Evolutionary conservation across 2,329 filamentous ascomycete species (phyloP).

Genomic region (Fusarium dlaminii): DNA sequence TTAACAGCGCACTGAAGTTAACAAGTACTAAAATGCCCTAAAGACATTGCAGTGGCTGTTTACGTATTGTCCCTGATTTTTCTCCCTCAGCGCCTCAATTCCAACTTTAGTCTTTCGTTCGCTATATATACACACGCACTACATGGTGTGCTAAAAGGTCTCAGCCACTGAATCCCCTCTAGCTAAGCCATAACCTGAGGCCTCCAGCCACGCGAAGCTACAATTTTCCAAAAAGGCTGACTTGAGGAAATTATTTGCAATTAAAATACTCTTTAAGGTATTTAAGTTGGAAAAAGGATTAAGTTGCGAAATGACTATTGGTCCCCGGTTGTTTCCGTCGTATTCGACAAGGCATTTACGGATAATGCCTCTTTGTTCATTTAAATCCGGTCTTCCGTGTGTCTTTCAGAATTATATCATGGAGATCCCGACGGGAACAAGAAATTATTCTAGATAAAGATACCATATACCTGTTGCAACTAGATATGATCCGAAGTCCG

Average conservation of each 20-base stretch:
- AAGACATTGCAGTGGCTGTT: no score
- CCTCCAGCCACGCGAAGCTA: neutral
- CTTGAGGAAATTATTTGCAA: neutral
- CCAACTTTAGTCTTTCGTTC: no score
- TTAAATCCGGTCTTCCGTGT: neutral
- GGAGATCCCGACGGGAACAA: neutral
- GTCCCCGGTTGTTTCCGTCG: neutral
- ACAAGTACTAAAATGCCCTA: no score
- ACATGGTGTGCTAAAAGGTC: no score
- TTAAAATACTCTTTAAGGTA: neutral
- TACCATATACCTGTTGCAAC: neutral
- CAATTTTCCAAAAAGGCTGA: neutral
- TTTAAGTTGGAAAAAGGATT: neutral
- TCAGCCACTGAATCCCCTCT: no score
- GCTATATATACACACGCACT: no score
- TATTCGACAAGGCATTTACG: neutral
- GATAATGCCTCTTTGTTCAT: neutral
- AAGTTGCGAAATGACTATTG: neutral
- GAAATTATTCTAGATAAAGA: neutral
- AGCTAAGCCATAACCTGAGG: no score
- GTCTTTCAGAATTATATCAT: neutral
- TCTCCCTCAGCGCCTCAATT: no score
- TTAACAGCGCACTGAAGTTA: no score
- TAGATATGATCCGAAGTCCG: no score
- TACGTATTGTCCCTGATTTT: no score